phyloP scores from a whole-genome alignment of 345 rosid genomes.

The Heritiera littoralis region DNA sequence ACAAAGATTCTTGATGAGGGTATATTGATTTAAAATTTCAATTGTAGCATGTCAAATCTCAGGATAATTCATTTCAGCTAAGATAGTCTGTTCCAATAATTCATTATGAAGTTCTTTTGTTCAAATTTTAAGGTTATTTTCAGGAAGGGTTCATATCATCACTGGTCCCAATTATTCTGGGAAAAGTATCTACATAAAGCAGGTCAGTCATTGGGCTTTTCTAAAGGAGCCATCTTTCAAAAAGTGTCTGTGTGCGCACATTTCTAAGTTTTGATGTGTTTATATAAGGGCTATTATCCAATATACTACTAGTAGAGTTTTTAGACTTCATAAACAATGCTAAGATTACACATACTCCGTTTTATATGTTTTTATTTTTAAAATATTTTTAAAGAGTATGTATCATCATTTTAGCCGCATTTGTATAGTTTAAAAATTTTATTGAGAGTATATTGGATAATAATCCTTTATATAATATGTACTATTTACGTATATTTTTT shows the following conservation, averaged over 20 bases:
- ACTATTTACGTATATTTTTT: not conserved
- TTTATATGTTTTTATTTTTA: too few species aligned
- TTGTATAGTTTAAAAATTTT: too few species aligned
- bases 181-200: conserved; percentile 93
- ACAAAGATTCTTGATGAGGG: conserved; percentile 67
- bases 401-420: too few species aligned
- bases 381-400: too few species aligned
- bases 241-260: not conserved
- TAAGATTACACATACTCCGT: too few species aligned
- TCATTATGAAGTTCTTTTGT: conserved; percentile 20
- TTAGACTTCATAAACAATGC: too few species aligned
- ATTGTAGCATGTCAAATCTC: conserved; percentile 17
- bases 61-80: not conserved
- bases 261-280: not conserved
- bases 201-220: conserved; percentile 46
- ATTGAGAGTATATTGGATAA: too few species aligned
- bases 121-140: conserved; percentile 14
- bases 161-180: conserved; percentile 99
- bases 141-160: conserved; percentile 81
- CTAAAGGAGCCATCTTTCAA: not conserved
- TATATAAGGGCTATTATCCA: too few species aligned
- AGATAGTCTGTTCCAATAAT: not conserved
- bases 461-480: not conserved
- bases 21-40: conserved; percentile 31
- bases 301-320: too few species aligned